Evolutionary conservation across 805 yeast species (phyloP).

Genomic region (Priceomyces haplophilus): DNA sequence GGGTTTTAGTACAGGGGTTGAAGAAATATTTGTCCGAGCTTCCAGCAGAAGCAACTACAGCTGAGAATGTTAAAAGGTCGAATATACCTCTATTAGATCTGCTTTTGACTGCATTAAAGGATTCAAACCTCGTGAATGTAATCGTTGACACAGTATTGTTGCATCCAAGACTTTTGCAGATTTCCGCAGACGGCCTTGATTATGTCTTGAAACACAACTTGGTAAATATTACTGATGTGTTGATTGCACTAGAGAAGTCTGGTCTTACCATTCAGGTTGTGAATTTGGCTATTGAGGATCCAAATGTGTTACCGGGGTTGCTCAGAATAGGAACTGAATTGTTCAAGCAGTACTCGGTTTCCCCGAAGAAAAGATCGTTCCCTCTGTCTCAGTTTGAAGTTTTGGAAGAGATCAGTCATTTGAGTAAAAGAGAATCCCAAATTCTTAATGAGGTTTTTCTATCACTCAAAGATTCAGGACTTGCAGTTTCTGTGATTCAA

Average conservation of each 20-base stretch:
- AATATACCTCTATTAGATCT: conserved; percentile 22
- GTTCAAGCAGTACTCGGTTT: conserved; percentile 11
- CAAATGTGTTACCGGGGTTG: conserved; percentile 23
- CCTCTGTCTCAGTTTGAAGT: neutral
- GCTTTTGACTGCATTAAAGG: conserved; percentile 18
- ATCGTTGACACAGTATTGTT: conserved; percentile 23
- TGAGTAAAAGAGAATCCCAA: conserved; percentile 19
- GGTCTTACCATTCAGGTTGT: conserved; percentile 22
- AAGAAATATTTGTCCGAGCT: neutral
- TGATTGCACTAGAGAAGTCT: conserved; percentile 24
- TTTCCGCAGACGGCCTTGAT: conserved; percentile 19
- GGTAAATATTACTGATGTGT: conserved; percentile 21
- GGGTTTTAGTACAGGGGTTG: conserved; percentile 1
- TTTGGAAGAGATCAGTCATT: neutral
- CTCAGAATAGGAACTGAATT: conserved; percentile 20
- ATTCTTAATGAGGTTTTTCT: conserved; percentile 17
- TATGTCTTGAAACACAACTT: conserved; percentile 17
- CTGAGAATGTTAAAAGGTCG: conserved; percentile 10
- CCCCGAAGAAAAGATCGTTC: neutral
- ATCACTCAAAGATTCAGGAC: conserved; percentile 24
- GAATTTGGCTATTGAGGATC: conserved; percentile 21
- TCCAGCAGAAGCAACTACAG: neutral
- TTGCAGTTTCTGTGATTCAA: conserved; percentile 21
- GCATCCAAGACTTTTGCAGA: conserved; percentile 17
- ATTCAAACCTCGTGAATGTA: conserved; percentile 19